Evolutionary conservation across 805 yeast genomes (phyloP).

Genomic region (Torulaspora delbrueckii): DNA sequence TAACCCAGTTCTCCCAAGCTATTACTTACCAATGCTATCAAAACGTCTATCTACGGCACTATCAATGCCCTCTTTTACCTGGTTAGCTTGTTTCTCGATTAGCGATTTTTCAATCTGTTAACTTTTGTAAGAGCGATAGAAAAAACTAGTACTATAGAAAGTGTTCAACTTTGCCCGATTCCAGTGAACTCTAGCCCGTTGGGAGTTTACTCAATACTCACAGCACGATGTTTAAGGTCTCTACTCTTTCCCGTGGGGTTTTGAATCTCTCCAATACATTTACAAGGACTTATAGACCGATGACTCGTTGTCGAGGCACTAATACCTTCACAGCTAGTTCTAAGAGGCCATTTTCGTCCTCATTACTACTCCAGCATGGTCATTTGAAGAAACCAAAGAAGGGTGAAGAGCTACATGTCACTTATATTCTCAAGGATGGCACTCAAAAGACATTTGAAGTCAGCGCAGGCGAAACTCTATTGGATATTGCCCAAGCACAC

Average conservation of each 20-base stretch:
- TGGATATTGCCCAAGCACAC: slow-evolving; percentile 93
- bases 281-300: background rate
- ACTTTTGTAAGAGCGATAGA: background rate
- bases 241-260: slow-evolving; percentile 2
- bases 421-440: slow-evolving; percentile 91
- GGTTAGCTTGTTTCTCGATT: background rate
- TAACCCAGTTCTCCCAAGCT: too few relatives aligned
- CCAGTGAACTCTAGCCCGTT: background rate
- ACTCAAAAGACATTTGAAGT: slow-evolving; percentile 76
- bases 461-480: slow-evolving; percentile 82
- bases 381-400: slow-evolving; percentile 86
- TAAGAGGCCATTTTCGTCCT: slow-evolving; percentile 21
- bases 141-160: background rate
- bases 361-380: slow-evolving; percentile 51
- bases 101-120: slow-evolving; percentile 1
- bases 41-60: background rate
- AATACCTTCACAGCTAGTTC: background rate
- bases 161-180: background rate
- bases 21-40: background rate
- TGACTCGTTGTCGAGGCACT: background rate
- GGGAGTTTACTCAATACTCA: background rate
- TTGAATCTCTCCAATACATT: slow-evolving; percentile 1
- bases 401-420: slow-evolving; percentile 84
- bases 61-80: background rate
- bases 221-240: slow-evolving; percentile 2